phyloP scores from a whole-genome alignment of 441 rosid species.

The Erodium moschatum region DNA sequence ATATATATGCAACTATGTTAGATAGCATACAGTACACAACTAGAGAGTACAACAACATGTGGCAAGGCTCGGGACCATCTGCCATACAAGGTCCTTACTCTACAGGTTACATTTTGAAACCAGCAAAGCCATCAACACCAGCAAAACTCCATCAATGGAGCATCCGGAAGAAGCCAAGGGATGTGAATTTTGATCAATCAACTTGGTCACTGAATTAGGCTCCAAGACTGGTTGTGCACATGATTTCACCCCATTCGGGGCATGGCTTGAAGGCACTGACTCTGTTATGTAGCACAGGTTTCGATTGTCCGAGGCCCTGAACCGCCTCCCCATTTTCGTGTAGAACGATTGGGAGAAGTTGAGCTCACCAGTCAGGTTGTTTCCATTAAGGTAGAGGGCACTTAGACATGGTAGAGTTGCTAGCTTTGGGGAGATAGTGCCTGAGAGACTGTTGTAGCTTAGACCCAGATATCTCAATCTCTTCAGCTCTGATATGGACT shows the following conservation, averaged over 20 bases:
- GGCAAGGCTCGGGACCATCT: background rate
- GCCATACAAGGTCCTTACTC: too few species aligned
- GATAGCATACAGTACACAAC: too few species aligned
- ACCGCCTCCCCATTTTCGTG: slow-evolving; percentile 63
- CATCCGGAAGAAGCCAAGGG: too few species aligned
- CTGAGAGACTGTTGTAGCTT: slow-evolving; percentile 61
- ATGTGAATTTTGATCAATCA: too few species aligned
- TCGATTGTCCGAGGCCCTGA: slow-evolving; percentile 83
- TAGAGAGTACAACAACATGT: slow-evolving; percentile 1
- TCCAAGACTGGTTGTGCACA: slow-evolving; percentile 39
- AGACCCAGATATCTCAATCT: slow-evolving; percentile 67
- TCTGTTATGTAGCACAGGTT: slow-evolving; percentile 50
- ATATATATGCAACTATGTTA: slow-evolving; percentile 9
- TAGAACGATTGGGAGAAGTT: slow-evolving; percentile 46
- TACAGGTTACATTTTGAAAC: too few species aligned
- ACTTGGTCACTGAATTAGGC: slow-evolving; percentile 23
- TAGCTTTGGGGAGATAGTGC: slow-evolving; percentile 40
- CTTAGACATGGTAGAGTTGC: slow-evolving; percentile 52
- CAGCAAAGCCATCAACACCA: too few species aligned
- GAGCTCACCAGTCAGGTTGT: slow-evolving; percentile 72
- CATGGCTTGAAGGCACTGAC: slow-evolving; percentile 26
- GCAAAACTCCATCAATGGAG: too few species aligned
- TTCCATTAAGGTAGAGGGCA: slow-evolving; percentile 61
- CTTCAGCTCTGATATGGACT: slow-evolving; percentile 46
- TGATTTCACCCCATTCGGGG: slow-evolving; percentile 58